A percentile compares a stretch with the other conserved stretches of the same genome.
phyloP scores from a whole-genome alignment of 768 basidiomycete species.

The Lactarius tabidus region DNA sequence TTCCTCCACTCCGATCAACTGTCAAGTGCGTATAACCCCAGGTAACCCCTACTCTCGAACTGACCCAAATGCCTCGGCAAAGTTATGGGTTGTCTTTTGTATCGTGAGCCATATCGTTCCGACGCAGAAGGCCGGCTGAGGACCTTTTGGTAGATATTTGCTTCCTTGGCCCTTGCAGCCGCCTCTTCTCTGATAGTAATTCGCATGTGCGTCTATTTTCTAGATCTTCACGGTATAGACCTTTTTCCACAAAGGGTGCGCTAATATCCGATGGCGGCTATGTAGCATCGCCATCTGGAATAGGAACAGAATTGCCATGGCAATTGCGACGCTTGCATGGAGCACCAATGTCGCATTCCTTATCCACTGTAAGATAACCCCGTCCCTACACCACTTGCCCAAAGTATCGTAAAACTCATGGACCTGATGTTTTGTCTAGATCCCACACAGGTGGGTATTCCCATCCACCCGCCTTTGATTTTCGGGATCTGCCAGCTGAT shows the following conservation, averaged over 20 bases:
- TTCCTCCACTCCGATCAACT: neutral
- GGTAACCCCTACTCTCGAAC: neutral
- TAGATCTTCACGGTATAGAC: no score
- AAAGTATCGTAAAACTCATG: neutral
- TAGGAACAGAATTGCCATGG: neutral
- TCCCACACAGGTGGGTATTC: neutral
- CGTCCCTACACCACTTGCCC: no score
- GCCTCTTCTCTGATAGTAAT: slow-evolving; percentile 9
- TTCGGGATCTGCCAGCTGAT: no score
- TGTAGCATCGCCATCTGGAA: slow-evolving; percentile 15
- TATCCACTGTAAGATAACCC: neutral
- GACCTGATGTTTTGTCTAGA: neutral
- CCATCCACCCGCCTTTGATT: neutral
- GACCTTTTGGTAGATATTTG: neutral
- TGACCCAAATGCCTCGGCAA: neutral
- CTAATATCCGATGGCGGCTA: neutral
- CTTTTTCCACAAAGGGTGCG: neutral
- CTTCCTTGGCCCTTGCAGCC: neutral
- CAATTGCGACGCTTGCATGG: neutral
- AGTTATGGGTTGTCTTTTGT: neutral
- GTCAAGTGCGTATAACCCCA: neutral
- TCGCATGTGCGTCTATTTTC: slow-evolving; percentile 10
- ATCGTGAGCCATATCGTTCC: neutral
- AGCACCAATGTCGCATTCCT: neutral
- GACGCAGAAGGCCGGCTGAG: no score